Base-by-base conservation (phyloP, 805 yeast species). In the Suhomyces sp. region DNA sequence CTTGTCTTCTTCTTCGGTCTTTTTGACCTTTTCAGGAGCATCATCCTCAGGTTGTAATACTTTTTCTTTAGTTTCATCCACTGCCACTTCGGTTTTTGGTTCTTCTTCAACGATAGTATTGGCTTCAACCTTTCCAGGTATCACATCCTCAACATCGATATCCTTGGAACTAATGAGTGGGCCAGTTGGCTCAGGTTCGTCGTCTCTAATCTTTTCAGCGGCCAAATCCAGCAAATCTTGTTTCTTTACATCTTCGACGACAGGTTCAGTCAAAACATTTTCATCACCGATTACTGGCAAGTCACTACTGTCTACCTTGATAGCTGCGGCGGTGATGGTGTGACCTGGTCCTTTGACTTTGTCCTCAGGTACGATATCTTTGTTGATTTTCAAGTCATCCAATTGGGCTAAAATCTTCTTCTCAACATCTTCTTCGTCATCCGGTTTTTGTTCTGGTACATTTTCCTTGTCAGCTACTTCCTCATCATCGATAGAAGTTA, bases 401-500 rank as follows among this genome's bases (percentile, higher is more conserved):
- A 19, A 18, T 13, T 38, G 42, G 9, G 28, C 33, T 14, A 14
- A 19, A 16, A 13, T 20, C 25, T 29, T 23, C 16, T 32, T 18
- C 6, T n/a, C 30, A 18, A 5, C 32, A 6, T 24, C 26, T 24
- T 24, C 12, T 15, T 20, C 19, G 7, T 19, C 15, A 20, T 19
- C 32, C 2, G 6, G 10, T 2, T 29, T 19, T 14, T 14, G 8
- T 13, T 29, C 25, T n/a, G n/a, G n/a, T n/a, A n/a, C n/a, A 11
- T 19, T 14, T 21, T 20, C 25, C 12, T 28, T 16, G 17, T 17
- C 33, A 9, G 32, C 11, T n/a, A 23, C 6, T 9, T 9, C 35
- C 6, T 27, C 28, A 39, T 51, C 39, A 13, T 44, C 50, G 15
- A 39, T 37, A 17, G 66, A 69, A 30, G 55, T 53, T 27, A 50